Evolutionary conservation across 2,329 filamentous ascomycete species (phyloP), one percentile per base, ranked within the genome.

Genomic region (Fusarium albosuccineum): DNA sequence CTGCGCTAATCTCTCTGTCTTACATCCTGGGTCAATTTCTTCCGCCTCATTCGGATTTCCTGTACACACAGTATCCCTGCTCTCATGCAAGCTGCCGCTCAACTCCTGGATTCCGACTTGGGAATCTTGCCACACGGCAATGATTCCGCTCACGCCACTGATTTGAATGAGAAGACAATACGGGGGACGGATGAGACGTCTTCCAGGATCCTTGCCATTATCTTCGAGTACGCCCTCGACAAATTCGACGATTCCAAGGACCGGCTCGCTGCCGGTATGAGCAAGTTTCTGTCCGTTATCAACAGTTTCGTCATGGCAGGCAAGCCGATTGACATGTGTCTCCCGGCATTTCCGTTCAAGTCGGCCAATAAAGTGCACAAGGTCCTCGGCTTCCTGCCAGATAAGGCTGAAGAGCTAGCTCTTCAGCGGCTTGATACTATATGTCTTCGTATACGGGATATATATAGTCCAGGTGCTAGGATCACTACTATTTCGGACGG

Each of bases 401-500:
- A 77, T 33, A 76, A 76, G 52, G 75, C 74, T 3, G 75, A 77
- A 22, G 74, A 77, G 37, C 45, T 77, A 27, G 71, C 75, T 0
- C 65, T 77, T 0, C 61, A 54, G 1, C 63, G 73, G 0, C 40
- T 77, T 2, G 71, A 77, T 16, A 60, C 53, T 14, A 74, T 77
- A 64, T 77, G 75, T 16, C 16, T 33, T 1, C 60, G 66, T 4
- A 76, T 77, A 14, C 17, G 56, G 1, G 57, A 75, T 2, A 40
- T 76, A 1, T 77, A 77, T 13, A 6, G 46, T 0, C 74, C 75
- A 4, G 75, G 75, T 2, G 75, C 75, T 2, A 41, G 63, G 9
- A 57, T 73, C 2, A 80, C 78, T n/a, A 85, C 87, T 36, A 79
- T 84, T 9, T 86, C 85, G 0, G 85, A 87, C 66, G 85, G 85